phyloP scores from a whole-genome alignment of 164 flowering plant genomes.

The Akebia trifoliata region DNA sequence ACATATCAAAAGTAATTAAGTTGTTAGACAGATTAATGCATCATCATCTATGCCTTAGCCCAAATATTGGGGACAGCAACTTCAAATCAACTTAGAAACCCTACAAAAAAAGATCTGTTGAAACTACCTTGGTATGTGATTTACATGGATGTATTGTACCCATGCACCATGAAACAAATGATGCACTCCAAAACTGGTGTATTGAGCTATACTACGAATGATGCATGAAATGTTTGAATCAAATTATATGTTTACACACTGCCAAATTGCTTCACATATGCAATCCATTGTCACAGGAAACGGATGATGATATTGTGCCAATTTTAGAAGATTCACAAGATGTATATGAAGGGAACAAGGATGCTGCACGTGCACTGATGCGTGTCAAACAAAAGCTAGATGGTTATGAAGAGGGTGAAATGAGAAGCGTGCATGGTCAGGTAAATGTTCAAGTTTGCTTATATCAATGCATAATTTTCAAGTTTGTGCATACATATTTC shows the following conservation, averaged over 20 bases:
- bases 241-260: not conserved
- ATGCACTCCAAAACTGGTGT: not conserved
- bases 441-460: conserved; percentile 28
- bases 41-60: too few species aligned
- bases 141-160: not conserved
- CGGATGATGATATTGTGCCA: conserved; percentile 64
- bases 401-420: conserved; percentile 97
- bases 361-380: conserved; percentile 92
- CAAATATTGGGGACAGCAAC: too few species aligned
- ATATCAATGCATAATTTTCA: too few species aligned
- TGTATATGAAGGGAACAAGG: conserved; percentile 89
- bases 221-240: not conserved
- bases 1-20: too few species aligned
- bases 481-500: too few species aligned
- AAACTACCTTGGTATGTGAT: not conserved
- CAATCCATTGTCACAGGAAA: conserved; percentile 45
- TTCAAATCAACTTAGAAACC: too few species aligned
- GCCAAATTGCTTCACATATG: not conserved
- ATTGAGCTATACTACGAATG: not conserved
- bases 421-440: conserved; percentile 96
- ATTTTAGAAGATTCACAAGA: conserved; percentile 64
- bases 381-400: conserved; percentile 97
- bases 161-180: not conserved
- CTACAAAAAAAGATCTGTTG: too few species aligned
- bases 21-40: too few species aligned